phyloP scores from a whole-genome alignment of 2,329 filamentous ascomycete genomes.

The Talaromyces atroroseus region DNA sequence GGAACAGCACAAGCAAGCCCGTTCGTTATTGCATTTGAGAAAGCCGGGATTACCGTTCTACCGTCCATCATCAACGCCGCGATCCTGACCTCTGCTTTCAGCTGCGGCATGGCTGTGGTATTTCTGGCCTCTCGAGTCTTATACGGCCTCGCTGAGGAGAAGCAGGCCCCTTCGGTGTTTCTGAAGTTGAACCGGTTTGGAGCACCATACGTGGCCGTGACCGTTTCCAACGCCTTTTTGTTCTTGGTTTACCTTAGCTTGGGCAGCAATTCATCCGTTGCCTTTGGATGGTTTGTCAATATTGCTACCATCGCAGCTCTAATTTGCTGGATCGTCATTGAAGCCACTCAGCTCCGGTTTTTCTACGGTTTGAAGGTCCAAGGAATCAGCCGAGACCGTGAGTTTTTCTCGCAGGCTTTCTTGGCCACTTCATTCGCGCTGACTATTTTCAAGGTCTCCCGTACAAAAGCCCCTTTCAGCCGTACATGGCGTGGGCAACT shows the following conservation, averaged over 20 bases:
- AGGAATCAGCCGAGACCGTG: conserved; percentile 40
- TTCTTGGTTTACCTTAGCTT: conserved; percentile 66
- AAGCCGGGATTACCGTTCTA: conserved; percentile 32
- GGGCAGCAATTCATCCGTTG: conserved; percentile 55
- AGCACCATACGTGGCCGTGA: conserved; percentile 41
- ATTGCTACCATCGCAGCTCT: conserved; percentile 60
- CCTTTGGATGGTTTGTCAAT: conserved; percentile 44
- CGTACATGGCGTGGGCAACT: conserved; percentile 56
- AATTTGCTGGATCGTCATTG: conserved; percentile 57
- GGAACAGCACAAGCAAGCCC: conserved; percentile 26
- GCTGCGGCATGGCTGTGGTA: conserved; percentile 38
- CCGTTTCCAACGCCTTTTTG: conserved; percentile 48
- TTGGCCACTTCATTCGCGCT: conserved; percentile 45
- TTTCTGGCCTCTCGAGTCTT: conserved; percentile 58
- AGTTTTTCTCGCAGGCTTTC: conserved; percentile 59
- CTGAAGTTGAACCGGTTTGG: conserved; percentile 37
- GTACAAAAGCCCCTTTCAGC: conserved; percentile 36
- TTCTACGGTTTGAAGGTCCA: conserved; percentile 52
- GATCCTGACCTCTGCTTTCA: conserved; percentile 38
- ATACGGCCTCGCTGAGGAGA: conserved; percentile 55
- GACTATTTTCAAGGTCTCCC: not conserved
- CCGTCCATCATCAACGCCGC: conserved; percentile 39
- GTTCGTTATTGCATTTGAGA: conserved; percentile 39
- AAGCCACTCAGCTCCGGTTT: conserved; percentile 56
- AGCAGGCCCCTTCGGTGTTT: conserved; percentile 41